Conservation (phyloP, 257 asterid species). For the Paraleonurus japonicus region DNA sequence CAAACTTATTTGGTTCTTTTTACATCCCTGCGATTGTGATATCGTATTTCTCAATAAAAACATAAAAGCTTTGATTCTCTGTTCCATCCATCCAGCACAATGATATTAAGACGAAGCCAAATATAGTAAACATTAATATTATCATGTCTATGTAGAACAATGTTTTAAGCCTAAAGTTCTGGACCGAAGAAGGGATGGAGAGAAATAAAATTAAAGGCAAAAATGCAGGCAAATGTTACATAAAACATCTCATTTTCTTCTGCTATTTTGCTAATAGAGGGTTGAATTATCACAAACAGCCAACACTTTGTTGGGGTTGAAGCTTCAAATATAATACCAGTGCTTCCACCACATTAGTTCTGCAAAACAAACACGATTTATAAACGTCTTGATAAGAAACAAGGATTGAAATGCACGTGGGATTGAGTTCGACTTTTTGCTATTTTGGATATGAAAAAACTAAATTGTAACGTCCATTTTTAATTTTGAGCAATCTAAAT, state of each 20-base stretch:
- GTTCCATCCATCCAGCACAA: neutral
- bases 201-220: neutral
- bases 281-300: neutral
- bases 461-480: too few species aligned
- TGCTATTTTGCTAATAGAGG: neutral
- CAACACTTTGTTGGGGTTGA: slow-evolving; percentile 16
- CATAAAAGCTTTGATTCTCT: neutral
- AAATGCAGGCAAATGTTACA: slow-evolving; percentile 4
- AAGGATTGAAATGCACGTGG: neutral
- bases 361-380: slow-evolving; percentile 15
- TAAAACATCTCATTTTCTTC: neutral
- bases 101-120: too few species aligned
- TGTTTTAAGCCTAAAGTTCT: neutral
- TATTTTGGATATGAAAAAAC: too few species aligned
- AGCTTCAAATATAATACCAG: slow-evolving; percentile 10
- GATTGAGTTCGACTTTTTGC: neutral
- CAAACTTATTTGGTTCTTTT: too few species aligned
- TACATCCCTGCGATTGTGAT: too few species aligned
- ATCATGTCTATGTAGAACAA: neutral
- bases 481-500: too few species aligned
- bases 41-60: neutral
- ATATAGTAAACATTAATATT: neutral
- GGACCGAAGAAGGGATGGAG: neutral
- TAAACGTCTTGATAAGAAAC: neutral
- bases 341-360: slow-evolving; percentile 21